These are phyloP conservation scores for Gaertneriomyces sp. DNA, from an alignment of 192 early-diverging fungal species.

Conservation along the genomic window DNA sequence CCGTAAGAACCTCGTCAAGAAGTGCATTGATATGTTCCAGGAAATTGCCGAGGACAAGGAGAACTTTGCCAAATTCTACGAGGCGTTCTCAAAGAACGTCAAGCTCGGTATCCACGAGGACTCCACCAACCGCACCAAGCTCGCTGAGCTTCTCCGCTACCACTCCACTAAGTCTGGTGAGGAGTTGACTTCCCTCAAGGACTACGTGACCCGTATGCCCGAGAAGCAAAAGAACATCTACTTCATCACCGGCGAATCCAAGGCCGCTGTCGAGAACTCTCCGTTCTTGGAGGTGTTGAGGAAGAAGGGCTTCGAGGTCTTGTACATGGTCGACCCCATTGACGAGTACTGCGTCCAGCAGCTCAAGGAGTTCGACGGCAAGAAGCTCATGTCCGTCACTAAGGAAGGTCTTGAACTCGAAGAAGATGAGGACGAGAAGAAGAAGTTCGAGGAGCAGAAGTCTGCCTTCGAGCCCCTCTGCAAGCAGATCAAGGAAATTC, in stretches of 20 bases:
- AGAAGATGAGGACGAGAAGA: conserved; percentile 98
- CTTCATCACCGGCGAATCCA: conserved; percentile 93
- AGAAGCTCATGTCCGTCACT: conserved; percentile 96
- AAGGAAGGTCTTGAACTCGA: conserved; percentile 99
- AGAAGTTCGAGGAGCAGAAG: conserved; percentile 89
- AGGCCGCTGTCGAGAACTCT: conserved; percentile 89
- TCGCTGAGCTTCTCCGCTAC: conserved; percentile 96
- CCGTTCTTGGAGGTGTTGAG: conserved; percentile 98
- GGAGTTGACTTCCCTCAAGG: conserved; percentile 97
- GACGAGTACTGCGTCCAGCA: conserved; percentile 99
- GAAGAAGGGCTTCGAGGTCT: conserved; percentile 98
- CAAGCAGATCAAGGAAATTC: conserved; percentile 94
- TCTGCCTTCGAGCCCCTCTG: conserved; percentile 88
- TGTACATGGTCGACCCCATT: conserved; percentile 98
- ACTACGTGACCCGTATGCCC: conserved; percentile 99
- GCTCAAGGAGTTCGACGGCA: conserved; percentile 99
- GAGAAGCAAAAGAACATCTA: conserved; percentile 99
- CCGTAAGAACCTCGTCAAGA: conserved; percentile 99
- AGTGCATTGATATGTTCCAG: conserved; percentile 97
- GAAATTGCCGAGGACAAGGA: conserved; percentile 99
- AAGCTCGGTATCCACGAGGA: conserved; percentile 99
- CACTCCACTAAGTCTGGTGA: conserved; percentile 98
- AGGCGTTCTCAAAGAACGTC: conserved; percentile 98
- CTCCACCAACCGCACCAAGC: conserved; percentile 92
- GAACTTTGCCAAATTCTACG: conserved; percentile 98